Base-by-base conservation (phyloP, 306 rosid genomes). In the Arachis hypogaea region DNA sequence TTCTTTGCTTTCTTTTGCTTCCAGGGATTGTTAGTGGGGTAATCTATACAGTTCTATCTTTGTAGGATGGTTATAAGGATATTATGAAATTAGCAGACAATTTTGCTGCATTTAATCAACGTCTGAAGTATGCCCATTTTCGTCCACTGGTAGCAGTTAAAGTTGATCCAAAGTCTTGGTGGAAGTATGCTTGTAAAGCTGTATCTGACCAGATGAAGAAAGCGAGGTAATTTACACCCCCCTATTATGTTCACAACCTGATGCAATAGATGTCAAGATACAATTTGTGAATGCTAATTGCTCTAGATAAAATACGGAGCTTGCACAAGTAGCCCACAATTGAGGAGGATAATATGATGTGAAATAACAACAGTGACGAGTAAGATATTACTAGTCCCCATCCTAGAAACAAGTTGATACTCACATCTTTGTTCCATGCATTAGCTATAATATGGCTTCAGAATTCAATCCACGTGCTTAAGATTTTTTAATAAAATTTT, bases 11-110 rank as follows among this genome's bases (percentile, higher is more conserved):
- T 63, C 55, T 14, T 10, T 75, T 54, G 43, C 56, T 68, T 63
- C 44, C 28, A 3, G 58, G 62, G 47, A 46, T 61, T 68, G 65
- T 75, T 51, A 51, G 41, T 51, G 10, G 65, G 73, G 73, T 72
- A 71, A 63, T 7, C 69, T 59, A 52, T 40, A 29, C 62, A 67
- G 9, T 73, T 66, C 73, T 73, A 62, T 54, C 54, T 75, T 81
- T 80, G 83, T 87, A 94, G 99, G 87, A 87, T 82, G 99, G 99
- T 59, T 94, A 94, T 76, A 78, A 84, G 78, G 96, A 94, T 82
- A 74, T 83, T 28, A 81, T 92, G 75, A 94, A 92, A 76, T 83
- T 91, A 68, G 95, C 90, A 47, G 99, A 94, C 83, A 94, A 94
- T 82, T 89, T 94, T 84, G 90, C 95, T 69, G 88, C 99, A 55